Evolutionary conservation across 768 basidiomycete genomes (phyloP).

Genomic region (Phallus indusiatus): DNA sequence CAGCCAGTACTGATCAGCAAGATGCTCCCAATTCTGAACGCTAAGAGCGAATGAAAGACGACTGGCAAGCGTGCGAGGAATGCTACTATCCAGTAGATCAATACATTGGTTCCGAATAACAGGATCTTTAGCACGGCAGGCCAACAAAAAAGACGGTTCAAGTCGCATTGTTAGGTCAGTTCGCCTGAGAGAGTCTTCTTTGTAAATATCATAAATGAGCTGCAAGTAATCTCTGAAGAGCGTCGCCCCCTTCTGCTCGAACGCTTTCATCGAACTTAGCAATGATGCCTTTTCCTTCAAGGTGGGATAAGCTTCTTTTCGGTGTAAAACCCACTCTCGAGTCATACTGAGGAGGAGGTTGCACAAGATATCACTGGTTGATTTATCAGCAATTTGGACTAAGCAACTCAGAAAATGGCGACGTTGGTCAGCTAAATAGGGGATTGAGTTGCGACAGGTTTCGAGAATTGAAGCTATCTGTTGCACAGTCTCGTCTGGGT

Average conservation of each 20-base stretch:
- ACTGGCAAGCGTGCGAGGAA: constrained; percentile 72
- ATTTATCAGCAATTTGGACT: constrained; percentile 80
- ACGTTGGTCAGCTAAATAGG: constrained; percentile 78
- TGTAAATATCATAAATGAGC: constrained; percentile 91
- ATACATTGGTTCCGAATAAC: constrained; percentile 75
- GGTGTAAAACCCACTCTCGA: constrained; percentile 82
- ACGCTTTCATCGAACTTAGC: constrained; percentile 78
- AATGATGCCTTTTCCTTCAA: constrained; percentile 93
- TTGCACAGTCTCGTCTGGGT: constrained; percentile 40
- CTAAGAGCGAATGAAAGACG: constrained; percentile 86
- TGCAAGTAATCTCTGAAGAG: constrained; percentile 80
- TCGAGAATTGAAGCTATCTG: constrained; percentile 74
- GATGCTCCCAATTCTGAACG: constrained; percentile 89
- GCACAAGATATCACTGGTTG: constrained; percentile 69
- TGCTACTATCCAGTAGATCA: constrained; percentile 80
- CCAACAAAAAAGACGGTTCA: constrained; percentile 88
- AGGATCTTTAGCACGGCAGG: constrained; percentile 77
- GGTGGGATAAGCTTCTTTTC: constrained; percentile 78
- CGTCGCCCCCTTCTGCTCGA: constrained; percentile 68
- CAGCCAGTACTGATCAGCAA: constrained; percentile 92
- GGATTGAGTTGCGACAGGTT: constrained; percentile 73
- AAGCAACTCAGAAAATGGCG: constrained; percentile 70
- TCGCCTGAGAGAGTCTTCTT: constrained; percentile 71
- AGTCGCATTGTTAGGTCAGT: constrained; percentile 91
- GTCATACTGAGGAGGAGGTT: constrained; percentile 79